Conservation (phyloP, 2,329 filamentous ascomycete species). For the Aspergillus thermomutatus region DNA sequence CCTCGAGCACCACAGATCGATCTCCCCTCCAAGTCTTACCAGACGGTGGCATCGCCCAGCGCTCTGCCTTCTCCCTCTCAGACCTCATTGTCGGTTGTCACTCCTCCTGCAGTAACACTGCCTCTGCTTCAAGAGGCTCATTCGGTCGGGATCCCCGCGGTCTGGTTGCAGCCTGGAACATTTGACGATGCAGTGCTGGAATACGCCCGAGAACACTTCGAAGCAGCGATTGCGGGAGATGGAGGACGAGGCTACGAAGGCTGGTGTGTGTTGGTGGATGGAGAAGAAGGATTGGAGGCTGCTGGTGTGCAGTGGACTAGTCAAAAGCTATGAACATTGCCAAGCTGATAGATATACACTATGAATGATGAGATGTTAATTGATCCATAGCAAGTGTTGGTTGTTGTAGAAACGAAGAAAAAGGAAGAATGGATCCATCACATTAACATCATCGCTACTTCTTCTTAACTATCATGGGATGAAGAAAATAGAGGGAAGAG, state of each 20-base stretch:
- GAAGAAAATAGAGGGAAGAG: background rate
- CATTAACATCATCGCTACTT: background rate
- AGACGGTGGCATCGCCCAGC: constrained; percentile 63
- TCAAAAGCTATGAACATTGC: constrained; percentile 35
- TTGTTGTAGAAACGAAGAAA: background rate
- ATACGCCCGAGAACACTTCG: constrained; percentile 67
- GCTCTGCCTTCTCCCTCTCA: constrained; percentile 63
- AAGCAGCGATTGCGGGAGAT: constrained; percentile 64
- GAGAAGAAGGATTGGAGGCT: constrained; percentile 57
- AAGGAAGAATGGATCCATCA: background rate
- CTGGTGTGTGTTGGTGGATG: constrained; percentile 86
- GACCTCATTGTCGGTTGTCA: constrained; percentile 82
- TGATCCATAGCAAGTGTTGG: background rate
- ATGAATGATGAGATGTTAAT: background rate
- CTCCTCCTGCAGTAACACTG: constrained; percentile 74
- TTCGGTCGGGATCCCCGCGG: constrained; percentile 65
- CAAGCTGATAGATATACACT: background rate
- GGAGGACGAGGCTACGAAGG: constrained; percentile 67
- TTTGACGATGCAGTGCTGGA: constrained; percentile 73
- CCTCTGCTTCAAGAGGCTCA: constrained; percentile 74
- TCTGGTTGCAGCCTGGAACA: constrained; percentile 89
- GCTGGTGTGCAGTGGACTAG: constrained; percentile 53
- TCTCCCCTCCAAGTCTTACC: constrained; percentile 57
- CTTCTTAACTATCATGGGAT: background rate
- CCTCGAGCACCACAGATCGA: constrained; percentile 64